Base-by-base conservation (phyloP, 2,329 filamentous ascomycete genomes). In the Paraphoma chrysanthemicola region DNA sequence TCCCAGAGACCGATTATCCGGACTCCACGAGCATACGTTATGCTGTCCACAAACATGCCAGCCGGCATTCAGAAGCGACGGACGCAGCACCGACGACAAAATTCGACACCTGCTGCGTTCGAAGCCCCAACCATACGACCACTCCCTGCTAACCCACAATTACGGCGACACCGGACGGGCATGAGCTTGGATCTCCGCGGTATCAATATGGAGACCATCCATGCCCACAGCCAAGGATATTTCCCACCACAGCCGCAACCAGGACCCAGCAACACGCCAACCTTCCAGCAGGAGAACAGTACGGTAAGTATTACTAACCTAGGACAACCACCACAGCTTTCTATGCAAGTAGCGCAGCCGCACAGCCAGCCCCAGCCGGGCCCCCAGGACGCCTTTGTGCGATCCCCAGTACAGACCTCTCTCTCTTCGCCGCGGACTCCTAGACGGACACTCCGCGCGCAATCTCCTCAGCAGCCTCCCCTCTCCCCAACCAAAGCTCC, bases 321-420 rank as follows among this genome's bases (percentile, higher is more conserved):
- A 83, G 82, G 82, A 84, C 79, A 81, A 80, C 82, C 80, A 78
- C 78, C 85, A 81, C 90, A 93, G 86, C 90, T 92, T 86, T 85
- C 87, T 81, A 86, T 92, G 88, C 90, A 89, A 89, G 90, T 91
- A 91, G 86, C 90, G 88, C 92, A 94, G 87, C 88, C 91, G 88
- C 91, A 93, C 83, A 87, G 87, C 86, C 85, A 88, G 85, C 86
- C 86, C 86, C 88, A 90, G 87, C 90, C 90, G 87, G 89, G 90
- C 85, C 83, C 78, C 72, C 76, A 80, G 59, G 69, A 73, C 72
- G 51, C 71, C 72, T 70, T 72, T 63, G 61, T 74, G 62, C 68
- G 54, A 56, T 75, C 74, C 64, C 69, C 73, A 76, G 70, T 75
- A 73, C 74, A 75, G 68, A 68, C 69, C 54, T 71, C 70, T 66